Conservation (phyloP, 140 eudicot genomes). For the Senecio squalidus region DNA sequence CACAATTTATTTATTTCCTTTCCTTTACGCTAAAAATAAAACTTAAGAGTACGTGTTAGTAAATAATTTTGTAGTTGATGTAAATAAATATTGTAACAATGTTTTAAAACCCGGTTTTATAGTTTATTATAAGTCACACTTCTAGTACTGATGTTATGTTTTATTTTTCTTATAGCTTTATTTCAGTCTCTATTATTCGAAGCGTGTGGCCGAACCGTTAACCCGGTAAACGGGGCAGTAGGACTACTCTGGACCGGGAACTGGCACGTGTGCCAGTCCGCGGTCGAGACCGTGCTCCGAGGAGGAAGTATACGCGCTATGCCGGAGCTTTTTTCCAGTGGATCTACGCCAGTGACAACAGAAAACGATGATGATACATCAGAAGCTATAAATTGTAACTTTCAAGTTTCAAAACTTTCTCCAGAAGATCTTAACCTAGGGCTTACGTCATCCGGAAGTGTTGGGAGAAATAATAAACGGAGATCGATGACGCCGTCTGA, state of each 20-base stretch:
- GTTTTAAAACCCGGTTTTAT: no score
- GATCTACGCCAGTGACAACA: no score
- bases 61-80: no score
- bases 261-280: constrained; percentile 89
- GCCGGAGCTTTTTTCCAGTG: constrained; percentile 36
- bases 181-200: constrained; percentile 81
- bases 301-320: constrained; percentile 77
- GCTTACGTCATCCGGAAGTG: constrained; percentile 45
- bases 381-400: constrained; percentile 30
- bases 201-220: constrained; percentile 95
- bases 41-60: no score
- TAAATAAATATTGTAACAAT: no score
- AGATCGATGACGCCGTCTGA: constrained; percentile 74
- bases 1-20: no score
- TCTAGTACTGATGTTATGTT: no score
- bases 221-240: constrained; percentile 97
- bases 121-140: no score
- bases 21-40: no score
- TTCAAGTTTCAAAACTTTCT: not conserved
- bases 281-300: constrained; percentile 81
- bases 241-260: constrained; percentile 85
- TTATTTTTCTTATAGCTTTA: constrained; percentile 44
- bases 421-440: constrained; percentile 4
- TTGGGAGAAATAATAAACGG: not conserved
- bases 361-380: constrained; percentile 48